Base-by-base conservation (phyloP, 768 basidiomycete species). In the Chalciporus pseudorubinellus region DNA sequence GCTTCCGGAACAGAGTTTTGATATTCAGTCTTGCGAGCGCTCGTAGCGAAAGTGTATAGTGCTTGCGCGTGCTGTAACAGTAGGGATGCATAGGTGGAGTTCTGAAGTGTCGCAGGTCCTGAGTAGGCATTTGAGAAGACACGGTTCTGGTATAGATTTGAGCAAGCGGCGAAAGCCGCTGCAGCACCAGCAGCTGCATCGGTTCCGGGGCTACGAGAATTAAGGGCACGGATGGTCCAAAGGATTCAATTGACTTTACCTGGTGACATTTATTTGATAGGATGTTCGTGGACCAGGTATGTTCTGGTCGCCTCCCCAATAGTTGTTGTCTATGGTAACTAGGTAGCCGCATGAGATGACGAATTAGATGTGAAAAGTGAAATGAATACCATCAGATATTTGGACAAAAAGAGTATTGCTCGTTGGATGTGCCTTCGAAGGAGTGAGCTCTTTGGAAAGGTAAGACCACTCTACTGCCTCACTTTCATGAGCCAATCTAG, bases 401-500 rank as follows among this genome's bases (percentile, higher is more conserved):
- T 88, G 85, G 28, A 94, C 87, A 56, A 80, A 89, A 39, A 98
- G 76, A 0, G 85, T 86, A 46, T 79, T 76, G 16, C 83, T 74
- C 18, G 79, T 70, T 1, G 93, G 84, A 67, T 97, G 93, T 8
- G 90, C 92, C 90, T 94, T 60, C 28, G 19, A 34, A 54, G 31
- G 51, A 43, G 28, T 42, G 18, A 9, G 18, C 10, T 12, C 33
- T 26, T 39, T 13, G 40, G 46, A 21, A 43, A 21, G 29, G 6
- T 26, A 44, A 19, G 13, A 46, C 7, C 28, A 26, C 43, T 9
- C 29, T 11, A 3, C 19, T 16, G n/a, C 46, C 74, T 54, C 50
- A 86, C 92, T 75, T 90, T 92, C 46, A 95, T 91, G 45, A 95
- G 72, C 92, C 92, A 97, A 68, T 92, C 87, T 40, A 92, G 78